Percentiles rank a stretch among this genome's conserved stretches.
These are phyloP conservation scores for Herpomyces periplanetae DNA, from an alignment of 2,329 filamentous ascomycete genomes.

Conservation along the genomic window DNA sequence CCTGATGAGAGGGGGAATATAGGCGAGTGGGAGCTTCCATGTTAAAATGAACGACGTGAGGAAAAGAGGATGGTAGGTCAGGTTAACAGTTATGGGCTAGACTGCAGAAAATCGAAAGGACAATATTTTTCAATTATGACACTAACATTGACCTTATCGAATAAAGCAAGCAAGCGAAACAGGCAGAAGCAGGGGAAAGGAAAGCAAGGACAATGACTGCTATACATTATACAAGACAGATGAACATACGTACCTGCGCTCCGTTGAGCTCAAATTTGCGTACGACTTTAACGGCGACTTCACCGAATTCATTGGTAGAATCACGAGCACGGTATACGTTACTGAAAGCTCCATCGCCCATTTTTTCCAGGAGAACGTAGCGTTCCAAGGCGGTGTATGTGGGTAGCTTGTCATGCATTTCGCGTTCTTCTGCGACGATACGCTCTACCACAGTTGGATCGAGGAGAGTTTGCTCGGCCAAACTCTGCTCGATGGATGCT, in stretches of 20 bases:
- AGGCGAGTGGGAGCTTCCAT: too few species aligned
- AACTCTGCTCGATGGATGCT: too few species aligned
- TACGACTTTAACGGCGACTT: slow-evolving; percentile 93
- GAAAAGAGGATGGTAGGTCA: too few species aligned
- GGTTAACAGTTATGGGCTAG: too few species aligned
- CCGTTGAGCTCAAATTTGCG: slow-evolving; percentile 97
- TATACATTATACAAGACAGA: slow-evolving; percentile 4
- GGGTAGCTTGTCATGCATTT: slow-evolving; percentile 47
- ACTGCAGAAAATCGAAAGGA: too few species aligned
- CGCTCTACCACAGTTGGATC: slow-evolving; percentile 32
- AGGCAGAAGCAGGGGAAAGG: slow-evolving; percentile 4
- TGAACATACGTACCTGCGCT: slow-evolving; percentile 40
- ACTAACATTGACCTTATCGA: too few species aligned
- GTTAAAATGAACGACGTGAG: too few species aligned
- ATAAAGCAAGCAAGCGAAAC: slow-evolving; percentile 6
- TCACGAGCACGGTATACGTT: slow-evolving; percentile 82
- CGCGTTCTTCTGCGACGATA: slow-evolving; percentile 65
- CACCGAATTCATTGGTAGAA: slow-evolving; percentile 22
- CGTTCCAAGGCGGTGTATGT: slow-evolving; percentile 46
- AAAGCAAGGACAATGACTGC: slow-evolving; percentile 1
- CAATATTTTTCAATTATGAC: too few species aligned
- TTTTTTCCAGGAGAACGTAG: slow-evolving; percentile 67
- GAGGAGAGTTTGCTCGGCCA: too few species aligned
- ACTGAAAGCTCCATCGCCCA: slow-evolving; percentile 95
- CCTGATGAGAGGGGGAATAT: too few species aligned